Percentiles rank a stretch among this genome's conserved stretches.
Evolutionary conservation across 176 grass and related monocot species (phyloP).

Genomic region (Eragrostis curvula): DNA sequence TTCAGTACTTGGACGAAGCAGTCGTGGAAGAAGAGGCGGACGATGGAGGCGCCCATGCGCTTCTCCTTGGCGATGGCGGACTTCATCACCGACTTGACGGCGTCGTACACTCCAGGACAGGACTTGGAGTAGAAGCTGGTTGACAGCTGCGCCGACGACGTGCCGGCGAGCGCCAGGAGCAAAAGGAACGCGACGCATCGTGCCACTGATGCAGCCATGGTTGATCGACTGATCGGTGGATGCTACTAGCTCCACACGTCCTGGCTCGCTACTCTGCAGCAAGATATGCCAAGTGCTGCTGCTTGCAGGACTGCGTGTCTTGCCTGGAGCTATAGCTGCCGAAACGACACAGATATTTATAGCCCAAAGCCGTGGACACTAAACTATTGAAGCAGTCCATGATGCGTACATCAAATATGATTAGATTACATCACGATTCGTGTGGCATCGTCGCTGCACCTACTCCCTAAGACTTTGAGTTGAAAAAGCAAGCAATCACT

Average conservation of each 20-base stretch:
- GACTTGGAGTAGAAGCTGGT: slow-evolving; percentile 59
- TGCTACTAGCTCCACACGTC: too few species aligned
- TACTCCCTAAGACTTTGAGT: slow-evolving; percentile 40
- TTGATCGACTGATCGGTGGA: background rate
- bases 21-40: slow-evolving; percentile 96
- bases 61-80: slow-evolving; percentile 57
- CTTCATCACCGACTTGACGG: slow-evolving; percentile 50
- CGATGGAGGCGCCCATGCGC: slow-evolving; percentile 72
- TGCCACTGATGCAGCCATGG: background rate
- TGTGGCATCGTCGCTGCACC: background rate
- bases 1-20: slow-evolving; percentile 61
- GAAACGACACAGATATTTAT: slow-evolving; percentile 40
- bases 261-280: too few species aligned
- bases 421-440: slow-evolving; percentile 8
- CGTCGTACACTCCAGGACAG: slow-evolving; percentile 55
- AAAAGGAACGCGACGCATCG: background rate
- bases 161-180: slow-evolving; percentile 4
- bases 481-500: slow-evolving; percentile 1
- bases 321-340: background rate
- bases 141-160: slow-evolving; percentile 49
- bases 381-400: background rate
- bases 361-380: background rate
- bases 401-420: background rate
- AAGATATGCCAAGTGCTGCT: too few species aligned
- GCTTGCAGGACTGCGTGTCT: background rate